Conservation (phyloP, 164 flowering plant species). For the Chimonanthus salicifolius region DNA sequence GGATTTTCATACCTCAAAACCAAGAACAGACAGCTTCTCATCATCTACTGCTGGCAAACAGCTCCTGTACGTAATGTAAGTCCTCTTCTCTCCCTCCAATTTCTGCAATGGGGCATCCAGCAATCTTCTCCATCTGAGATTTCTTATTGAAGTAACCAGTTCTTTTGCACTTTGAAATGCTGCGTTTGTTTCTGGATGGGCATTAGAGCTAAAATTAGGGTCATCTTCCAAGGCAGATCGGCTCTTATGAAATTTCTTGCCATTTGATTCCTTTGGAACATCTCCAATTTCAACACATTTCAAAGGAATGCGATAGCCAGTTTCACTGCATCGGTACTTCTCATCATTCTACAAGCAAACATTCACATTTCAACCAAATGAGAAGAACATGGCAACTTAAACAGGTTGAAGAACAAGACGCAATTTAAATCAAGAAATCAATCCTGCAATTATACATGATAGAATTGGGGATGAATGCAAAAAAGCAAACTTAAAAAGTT, state of each 20-base stretch:
- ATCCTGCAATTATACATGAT: not conserved
- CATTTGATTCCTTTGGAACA: conserved; percentile 22
- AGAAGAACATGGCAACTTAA: not conserved
- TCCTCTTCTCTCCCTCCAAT: conserved; percentile 22
- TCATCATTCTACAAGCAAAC: conserved; percentile 46
- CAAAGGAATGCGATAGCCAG: conserved; percentile 86
- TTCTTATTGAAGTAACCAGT: conserved; percentile 13
- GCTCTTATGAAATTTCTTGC: conserved; percentile 27
- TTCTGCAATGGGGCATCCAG: conserved; percentile 29
- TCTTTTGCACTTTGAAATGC: conserved; percentile 14
- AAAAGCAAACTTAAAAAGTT: too few relatives aligned
- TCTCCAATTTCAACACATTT: conserved; percentile 47
- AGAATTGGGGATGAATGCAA: not conserved
- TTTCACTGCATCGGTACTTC: conserved; percentile 85
- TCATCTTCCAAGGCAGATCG: conserved; percentile 37
- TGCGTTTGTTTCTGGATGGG: conserved; percentile 10
- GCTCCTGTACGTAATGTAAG: conserved; percentile 78
- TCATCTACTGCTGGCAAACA: conserved; percentile 66
- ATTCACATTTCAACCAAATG: not conserved
- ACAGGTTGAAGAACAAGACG: not conserved
- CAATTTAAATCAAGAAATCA: not conserved
- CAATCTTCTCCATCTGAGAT: conserved; percentile 31
- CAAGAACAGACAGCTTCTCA: conserved; percentile 72
- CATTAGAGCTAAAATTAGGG: conserved; percentile 1
- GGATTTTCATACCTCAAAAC: conserved; percentile 69